Conservation (phyloP, 345 rosid genomes). For the Dipteronia sinensis region DNA sequence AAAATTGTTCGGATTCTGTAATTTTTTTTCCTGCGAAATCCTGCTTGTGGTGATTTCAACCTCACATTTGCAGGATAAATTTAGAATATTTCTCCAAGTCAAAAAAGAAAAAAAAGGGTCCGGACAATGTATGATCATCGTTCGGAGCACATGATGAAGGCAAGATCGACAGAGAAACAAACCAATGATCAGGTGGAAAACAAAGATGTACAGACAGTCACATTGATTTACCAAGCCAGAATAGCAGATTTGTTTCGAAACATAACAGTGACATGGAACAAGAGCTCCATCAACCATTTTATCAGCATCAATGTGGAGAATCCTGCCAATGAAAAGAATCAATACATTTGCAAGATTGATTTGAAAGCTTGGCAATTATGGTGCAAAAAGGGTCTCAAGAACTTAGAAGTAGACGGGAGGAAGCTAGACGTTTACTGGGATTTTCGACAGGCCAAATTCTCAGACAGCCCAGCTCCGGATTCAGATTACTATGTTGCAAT, state of each 20-base stretch:
- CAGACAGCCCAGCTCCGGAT: conserved; percentile 56
- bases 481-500: conserved; percentile 64
- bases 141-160: conserved; percentile 18
- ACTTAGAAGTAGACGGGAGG: conserved; percentile 41
- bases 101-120: background rate
- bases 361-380: conserved; percentile 63
- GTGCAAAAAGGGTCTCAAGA: conserved; percentile 77
- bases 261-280: conserved; percentile 61
- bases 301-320: conserved; percentile 53
- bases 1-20: too few relatives aligned
- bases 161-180: conserved; percentile 25
- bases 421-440: conserved; percentile 70
- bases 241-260: conserved; percentile 40
- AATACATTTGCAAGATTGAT: conserved; percentile 58
- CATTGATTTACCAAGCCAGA: conserved; percentile 49
- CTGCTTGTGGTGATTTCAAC: background rate
- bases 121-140: conserved; percentile 22
- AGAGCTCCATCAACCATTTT: conserved; percentile 44
- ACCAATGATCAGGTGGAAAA: conserved; percentile 24
- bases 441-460: conserved; percentile 65
- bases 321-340: conserved; percentile 33
- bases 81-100: background rate
- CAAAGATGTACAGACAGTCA: conserved; percentile 31
- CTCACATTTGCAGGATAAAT: background rate
- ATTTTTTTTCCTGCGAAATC: too few relatives aligned